Evolutionary conservation across 2,329 filamentous ascomycete species (phyloP), one percentile per base, ranked within the genome.

Genomic region (Fragosphaeria purpurea): DNA sequence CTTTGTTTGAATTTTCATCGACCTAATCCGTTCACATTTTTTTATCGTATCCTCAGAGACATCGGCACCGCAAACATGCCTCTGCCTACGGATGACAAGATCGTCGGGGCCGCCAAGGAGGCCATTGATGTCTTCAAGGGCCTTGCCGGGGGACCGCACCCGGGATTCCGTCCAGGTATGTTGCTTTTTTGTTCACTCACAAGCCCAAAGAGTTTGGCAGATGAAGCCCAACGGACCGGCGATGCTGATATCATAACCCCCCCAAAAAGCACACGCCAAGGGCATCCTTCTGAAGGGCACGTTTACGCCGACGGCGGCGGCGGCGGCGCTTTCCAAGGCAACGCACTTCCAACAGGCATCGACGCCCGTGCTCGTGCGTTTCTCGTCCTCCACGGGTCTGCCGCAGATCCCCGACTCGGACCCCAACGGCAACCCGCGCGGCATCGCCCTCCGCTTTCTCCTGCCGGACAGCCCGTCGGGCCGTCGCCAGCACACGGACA

Each of bases 401-500:
- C 75, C 75, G 4, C 53, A 65, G 1, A 69, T 79, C 52, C 70
- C 74, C 1, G 75, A 78, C 58, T 69, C 64, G 6, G 69, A 73
- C 43, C 56, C 66, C 8, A 70, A 70, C 47, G 68, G 70, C 54
- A 71, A 72, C 52, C 74, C 75, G 0, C 69, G 69, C 6, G 74
- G 74, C 31, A 60, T 77, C 5, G 74, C 66, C 4, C 59, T 76
- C 35, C 70, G 75, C 2, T 77, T 78, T 60, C 56, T 68, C 13
- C 66, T 76, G 3, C 61, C 63, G 9, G 59, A 62, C 41, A 56
- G 57, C 6, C 64, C 66, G 1, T 22, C 22, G 22, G 22, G 22
- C 22, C 65, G 69, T 11, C 66, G 66, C 44, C 61, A 67, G 22
- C 77, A 81, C 61, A 80, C 76, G 1, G 77, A 82, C 58, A 74